Base-by-base conservation (phyloP, 2,329 filamentous ascomycete genomes). In the Boeremia lycopersici region DNA sequence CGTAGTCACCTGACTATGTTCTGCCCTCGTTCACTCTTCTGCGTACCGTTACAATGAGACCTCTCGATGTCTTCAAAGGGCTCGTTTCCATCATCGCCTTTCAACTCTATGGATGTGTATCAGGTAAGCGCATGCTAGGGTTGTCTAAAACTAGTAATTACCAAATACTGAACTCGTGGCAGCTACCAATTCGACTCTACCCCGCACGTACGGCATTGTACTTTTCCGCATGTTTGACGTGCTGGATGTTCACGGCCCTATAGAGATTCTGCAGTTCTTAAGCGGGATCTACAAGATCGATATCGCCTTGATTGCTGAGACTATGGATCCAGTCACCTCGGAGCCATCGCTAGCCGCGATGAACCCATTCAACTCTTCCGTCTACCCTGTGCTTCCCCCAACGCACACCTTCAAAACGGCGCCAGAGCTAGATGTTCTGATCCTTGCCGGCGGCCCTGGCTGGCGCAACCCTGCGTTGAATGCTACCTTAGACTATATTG, bases 381-480 rank as follows among this genome's bases (percentile, higher is more conserved):
- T 72, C 23, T 74, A 70, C 41, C 72, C 79, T 54, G 54, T 59
- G 29, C 62, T 79, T 31, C 55, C 77, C 3, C 79, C 80, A 4
- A 82, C 80, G 3, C 77, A 81, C 64, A 87, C 85, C 2, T 85
- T 85, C 64, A 76, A 76, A 44, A 72, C 77, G 10, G 76, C 79
- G 2, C 81, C 81, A 0, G 75, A 75, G 1, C 72, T 87, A 11
- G 84, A 89, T 50, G 82, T 88, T 4, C 78, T 90, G 15, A 73
- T 90, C 28, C 74, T 90, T n/a, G 86, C 87, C 0, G 87, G 88
- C 2, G 86, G 87, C 0, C 55, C 73, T 0, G 86, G 86, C 3
- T 77, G 69, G 47, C 56, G 75, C 19, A 65, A 64, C 39, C 57
- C 62, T 6, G 60, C 70, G 3, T 36, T 65, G 30, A 65, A 67